Conservation (phyloP, 345 rosid species). For the Rhodamnia rubescens region DNA sequence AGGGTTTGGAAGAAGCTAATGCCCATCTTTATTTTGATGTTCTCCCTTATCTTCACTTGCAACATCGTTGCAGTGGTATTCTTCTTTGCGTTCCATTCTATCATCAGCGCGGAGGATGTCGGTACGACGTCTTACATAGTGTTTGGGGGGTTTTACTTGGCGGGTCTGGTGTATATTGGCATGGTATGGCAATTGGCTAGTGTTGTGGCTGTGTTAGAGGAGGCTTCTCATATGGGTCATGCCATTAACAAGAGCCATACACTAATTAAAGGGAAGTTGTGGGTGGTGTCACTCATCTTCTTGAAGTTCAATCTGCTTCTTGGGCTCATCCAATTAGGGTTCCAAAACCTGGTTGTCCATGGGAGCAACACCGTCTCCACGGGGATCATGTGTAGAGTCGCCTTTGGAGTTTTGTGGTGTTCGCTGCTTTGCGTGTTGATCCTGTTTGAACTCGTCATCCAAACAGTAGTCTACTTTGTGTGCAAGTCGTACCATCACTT, state of each 20-base stretch:
- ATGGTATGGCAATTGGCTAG: slow-evolving; percentile 41
- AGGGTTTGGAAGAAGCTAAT: slow-evolving; percentile 45
- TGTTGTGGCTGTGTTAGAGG: slow-evolving; percentile 43
- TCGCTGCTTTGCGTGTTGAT: slow-evolving; percentile 19
- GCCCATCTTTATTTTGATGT: slow-evolving; percentile 26
- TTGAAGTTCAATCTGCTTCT: slow-evolving; percentile 3
- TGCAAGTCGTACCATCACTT: slow-evolving; percentile 50
- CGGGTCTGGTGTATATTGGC: slow-evolving; percentile 23
- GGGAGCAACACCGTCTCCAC: slow-evolving; percentile 1
- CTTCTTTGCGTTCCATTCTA: neutral
- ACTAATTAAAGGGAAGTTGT: slow-evolving; percentile 33
- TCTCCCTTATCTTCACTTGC: slow-evolving; percentile 8
- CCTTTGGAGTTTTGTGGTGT: slow-evolving; percentile 15
- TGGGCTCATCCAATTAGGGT: neutral
- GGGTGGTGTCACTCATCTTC: neutral
- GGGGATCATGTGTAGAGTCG: slow-evolving; percentile 7
- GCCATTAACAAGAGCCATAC: slow-evolving; percentile 32
- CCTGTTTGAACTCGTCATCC: slow-evolving; percentile 25
- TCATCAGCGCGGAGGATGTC: neutral
- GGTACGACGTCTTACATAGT: neutral
- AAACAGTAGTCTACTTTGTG: slow-evolving; percentile 41
- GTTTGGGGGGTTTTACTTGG: neutral
- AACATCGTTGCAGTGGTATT: neutral
- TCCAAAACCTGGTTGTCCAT: slow-evolving; percentile 15
- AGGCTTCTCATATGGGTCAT: slow-evolving; percentile 10